phyloP scores from a whole-genome alignment of 352 stramenopile genomes.

The Vaucheria bursata region DNA sequence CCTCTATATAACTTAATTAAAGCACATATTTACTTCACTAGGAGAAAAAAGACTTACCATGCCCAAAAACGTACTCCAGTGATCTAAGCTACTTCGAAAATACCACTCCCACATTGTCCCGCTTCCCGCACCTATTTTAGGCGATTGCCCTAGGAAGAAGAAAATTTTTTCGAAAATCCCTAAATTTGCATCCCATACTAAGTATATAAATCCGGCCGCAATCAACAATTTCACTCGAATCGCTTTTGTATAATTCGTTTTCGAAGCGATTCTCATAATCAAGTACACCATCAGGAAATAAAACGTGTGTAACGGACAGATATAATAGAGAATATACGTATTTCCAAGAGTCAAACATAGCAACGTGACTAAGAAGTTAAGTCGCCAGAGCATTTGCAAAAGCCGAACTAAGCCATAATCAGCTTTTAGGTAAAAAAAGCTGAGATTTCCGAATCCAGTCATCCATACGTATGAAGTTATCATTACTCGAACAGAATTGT shows the following conservation, averaged over 20 bases:
- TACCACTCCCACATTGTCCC: constrained; percentile 75
- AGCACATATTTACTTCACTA: too few species aligned
- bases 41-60: too few species aligned
- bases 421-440: constrained; percentile 69
- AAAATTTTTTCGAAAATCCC: constrained; percentile 59
- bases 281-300: constrained; percentile 76
- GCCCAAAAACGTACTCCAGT: constrained; percentile 71
- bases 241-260: constrained; percentile 59
- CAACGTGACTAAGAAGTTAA: constrained; percentile 77
- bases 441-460: constrained; percentile 77
- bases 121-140: constrained; percentile 57
- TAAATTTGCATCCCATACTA: constrained; percentile 63
- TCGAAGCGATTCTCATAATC: constrained; percentile 59
- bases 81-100: constrained; percentile 70
- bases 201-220: constrained; percentile 59
- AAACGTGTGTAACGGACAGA: constrained; percentile 77
- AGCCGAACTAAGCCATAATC: constrained; percentile 70
- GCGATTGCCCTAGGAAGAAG: constrained; percentile 56
- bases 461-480: constrained; percentile 84
- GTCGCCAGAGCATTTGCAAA: constrained; percentile 74
- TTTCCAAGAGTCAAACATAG: constrained; percentile 68
- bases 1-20: too few species aligned
- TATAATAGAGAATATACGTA: constrained; percentile 81
- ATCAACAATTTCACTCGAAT: constrained; percentile 55
- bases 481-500: constrained; percentile 75